These are phyloP conservation scores for Solanum chilense DNA, from an alignment of 257 asterid species.

Conservation along the genomic window DNA sequence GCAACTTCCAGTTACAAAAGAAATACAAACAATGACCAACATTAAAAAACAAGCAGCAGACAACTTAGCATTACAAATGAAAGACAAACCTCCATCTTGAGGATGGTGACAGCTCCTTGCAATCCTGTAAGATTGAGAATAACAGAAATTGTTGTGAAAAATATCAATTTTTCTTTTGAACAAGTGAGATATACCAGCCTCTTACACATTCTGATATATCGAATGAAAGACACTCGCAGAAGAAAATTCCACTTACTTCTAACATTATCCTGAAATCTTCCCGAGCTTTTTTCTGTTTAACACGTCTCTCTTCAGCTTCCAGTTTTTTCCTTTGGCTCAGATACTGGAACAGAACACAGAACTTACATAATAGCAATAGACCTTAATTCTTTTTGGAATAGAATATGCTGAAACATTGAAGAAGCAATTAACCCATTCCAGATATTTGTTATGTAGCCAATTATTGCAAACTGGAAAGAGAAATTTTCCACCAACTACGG, in stretches of 20 bases:
- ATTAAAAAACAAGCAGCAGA: background rate
- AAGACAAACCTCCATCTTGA: slow-evolving; percentile 78
- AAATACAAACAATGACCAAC: background rate
- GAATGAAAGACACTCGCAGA: background rate
- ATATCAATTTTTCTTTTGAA: background rate
- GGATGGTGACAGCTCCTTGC: slow-evolving; percentile 58
- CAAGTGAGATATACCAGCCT: background rate
- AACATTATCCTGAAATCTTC: slow-evolving; percentile 83
- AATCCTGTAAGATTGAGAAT: slow-evolving; percentile 45
- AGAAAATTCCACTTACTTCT: slow-evolving; percentile 38
- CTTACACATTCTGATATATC: background rate
- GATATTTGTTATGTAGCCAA: background rate
- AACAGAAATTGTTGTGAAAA: background rate
- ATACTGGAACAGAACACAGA: slow-evolving; percentile 40
- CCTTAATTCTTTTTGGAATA: background rate
- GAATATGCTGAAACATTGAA: slow-evolving; percentile 2
- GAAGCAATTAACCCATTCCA: background rate
- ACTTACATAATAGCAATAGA: background rate
- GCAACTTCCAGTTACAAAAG: background rate
- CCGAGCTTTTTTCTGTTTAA: slow-evolving; percentile 63
- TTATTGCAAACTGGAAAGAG: background rate
- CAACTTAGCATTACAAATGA: background rate
- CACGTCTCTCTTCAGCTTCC: slow-evolving; percentile 87
- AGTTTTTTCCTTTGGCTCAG: slow-evolving; percentile 67
- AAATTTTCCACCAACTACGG: background rate